Evolutionary conservation across 768 basidiomycete genomes (phyloP), one percentile per base, ranked within the genome.

Genomic region (Termitomyces sp.): DNA sequence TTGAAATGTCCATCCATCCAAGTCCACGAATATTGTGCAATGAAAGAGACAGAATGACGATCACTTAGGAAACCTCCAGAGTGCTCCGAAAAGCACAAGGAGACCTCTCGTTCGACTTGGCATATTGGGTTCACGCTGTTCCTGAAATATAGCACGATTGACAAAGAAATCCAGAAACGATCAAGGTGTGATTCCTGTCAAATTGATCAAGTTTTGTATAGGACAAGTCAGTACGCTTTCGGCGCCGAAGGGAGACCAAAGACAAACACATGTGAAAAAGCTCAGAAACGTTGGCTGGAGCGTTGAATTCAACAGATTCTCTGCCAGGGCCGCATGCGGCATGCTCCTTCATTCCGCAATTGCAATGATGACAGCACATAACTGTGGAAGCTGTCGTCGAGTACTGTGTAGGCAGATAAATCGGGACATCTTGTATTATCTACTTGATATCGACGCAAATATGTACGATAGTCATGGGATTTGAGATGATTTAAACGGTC

Each of bases 381-480:
- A 12, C 7, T 13, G 15, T 31, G 15, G n/a, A n/a, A n/a, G n/a
- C n/a, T n/a, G n/a, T n/a, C n/a, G n/a, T n/a, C n/a, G n/a, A n/a
- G n/a, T n/a, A n/a, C 7, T 13, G 15, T 31, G 15, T 39, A 75
- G 72, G 70, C 69, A 16, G 73, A 75, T 57, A 30, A 36, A 1
- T 39, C 60, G 5, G 62, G 60, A 1, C 63, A 27, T 27, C 27
- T 27, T 27, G 27, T 27, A 4, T 27, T 27, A 27, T 63, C 3
- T 74, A 68, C 63, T 65, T 73, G 6, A 50, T 64, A n/a, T 72
- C 72, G n/a, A n/a, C n/a, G n/a, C n/a, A n/a, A n/a, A n/a, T n/a
- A n/a, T n/a, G n/a, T n/a, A n/a, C n/a, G n/a, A n/a, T n/a, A n/a
- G 9, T 66, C 66, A 63, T 58, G 68, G 67, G 6, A 27, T 69